phyloP scores from a whole-genome alignment of 2,329 filamentous ascomycete genomes.

The Talaromyces sp. region DNA sequence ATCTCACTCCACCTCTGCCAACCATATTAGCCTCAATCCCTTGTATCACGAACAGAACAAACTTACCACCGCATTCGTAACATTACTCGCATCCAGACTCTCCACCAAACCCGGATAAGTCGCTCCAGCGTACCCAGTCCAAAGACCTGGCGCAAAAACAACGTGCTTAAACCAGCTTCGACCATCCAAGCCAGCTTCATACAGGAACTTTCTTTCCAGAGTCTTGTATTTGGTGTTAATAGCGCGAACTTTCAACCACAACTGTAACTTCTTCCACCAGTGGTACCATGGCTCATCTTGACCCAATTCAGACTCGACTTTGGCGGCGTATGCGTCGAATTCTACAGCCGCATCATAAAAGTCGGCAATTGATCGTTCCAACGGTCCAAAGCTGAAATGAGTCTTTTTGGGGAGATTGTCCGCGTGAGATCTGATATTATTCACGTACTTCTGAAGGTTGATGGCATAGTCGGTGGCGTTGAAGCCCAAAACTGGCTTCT shows the following conservation, averaged over 20 bases:
- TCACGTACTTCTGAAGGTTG: conserved; percentile 48
- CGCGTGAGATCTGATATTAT: conserved; percentile 29
- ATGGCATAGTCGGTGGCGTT: conserved; percentile 62
- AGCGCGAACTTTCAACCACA: conserved; percentile 60
- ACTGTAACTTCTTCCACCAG: conserved; percentile 62
- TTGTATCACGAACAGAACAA: conserved; percentile 1
- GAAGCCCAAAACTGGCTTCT: conserved; percentile 61
- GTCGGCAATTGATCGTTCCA: conserved; percentile 48
- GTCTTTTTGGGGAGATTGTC: conserved; percentile 24
- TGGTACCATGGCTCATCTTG: conserved; percentile 72
- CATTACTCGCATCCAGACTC: conserved; percentile 52
- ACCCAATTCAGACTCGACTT: conserved; percentile 47
- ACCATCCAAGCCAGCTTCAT: conserved; percentile 70
- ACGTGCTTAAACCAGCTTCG: conserved; percentile 92
- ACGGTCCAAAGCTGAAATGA: conserved; percentile 41
- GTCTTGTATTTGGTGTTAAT: conserved; percentile 80
- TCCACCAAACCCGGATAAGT: conserved; percentile 64
- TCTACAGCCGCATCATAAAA: conserved; percentile 47
- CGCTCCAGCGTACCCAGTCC: conserved; percentile 83
- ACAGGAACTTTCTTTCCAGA: conserved; percentile 76
- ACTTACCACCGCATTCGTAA: conserved; percentile 51
- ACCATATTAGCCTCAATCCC: not conserved
- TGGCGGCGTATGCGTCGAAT: conserved; percentile 52
- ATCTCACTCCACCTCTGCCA: conserved; percentile 42
- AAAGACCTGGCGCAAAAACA: conserved; percentile 83